Evolutionary conservation across 1,139 yeast genomes (phyloP).

Genomic region (Lodderomyces parapsilosis): DNA sequence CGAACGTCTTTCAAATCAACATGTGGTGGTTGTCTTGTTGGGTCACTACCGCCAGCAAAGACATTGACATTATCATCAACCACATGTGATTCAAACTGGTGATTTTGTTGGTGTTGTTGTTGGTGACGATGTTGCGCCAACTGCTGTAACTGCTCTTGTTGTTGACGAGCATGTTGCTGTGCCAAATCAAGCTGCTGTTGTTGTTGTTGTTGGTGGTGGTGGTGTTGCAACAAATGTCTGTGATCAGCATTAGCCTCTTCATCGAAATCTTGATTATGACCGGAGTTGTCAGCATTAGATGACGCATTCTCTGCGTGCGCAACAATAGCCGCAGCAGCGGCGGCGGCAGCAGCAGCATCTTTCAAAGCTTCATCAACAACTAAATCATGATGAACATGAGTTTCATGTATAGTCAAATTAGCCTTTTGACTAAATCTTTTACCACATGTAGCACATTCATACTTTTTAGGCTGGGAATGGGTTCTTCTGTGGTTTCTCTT

Average conservation of each 20-base stretch:
- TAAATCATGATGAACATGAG: conserved; percentile 18
- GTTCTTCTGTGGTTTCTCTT: conserved; percentile 17
- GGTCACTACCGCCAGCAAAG: conserved; percentile 3
- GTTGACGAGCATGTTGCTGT: conserved; percentile 1
- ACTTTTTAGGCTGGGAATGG: conserved; percentile 16
- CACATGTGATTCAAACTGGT: conserved; percentile 4
- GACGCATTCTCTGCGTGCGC: neutral
- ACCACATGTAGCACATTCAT: conserved; percentile 20
- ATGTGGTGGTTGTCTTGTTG: neutral
- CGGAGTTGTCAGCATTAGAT: too few species aligned
- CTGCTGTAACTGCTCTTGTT: conserved; percentile 1
- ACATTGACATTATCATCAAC: conserved; percentile 7
- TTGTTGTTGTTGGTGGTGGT: neutral
- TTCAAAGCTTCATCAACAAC: conserved; percentile 10
- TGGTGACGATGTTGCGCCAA: conserved; percentile 4
- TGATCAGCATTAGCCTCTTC: neutral
- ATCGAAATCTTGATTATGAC: too few species aligned
- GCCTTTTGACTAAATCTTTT: conserved; percentile 24
- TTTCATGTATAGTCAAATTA: conserved; percentile 16
- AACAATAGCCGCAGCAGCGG: neutral
- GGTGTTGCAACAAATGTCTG: conserved; percentile 1
- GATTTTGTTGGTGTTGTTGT: too few species aligned
- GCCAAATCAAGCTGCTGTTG: conserved; percentile 2
- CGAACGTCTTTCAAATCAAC: conserved; percentile 14
- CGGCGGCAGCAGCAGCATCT: conserved; percentile 1